Base-by-base conservation (phyloP, 2,329 filamentous ascomycete genomes). In the Colletotrichum tabaci region DNA sequence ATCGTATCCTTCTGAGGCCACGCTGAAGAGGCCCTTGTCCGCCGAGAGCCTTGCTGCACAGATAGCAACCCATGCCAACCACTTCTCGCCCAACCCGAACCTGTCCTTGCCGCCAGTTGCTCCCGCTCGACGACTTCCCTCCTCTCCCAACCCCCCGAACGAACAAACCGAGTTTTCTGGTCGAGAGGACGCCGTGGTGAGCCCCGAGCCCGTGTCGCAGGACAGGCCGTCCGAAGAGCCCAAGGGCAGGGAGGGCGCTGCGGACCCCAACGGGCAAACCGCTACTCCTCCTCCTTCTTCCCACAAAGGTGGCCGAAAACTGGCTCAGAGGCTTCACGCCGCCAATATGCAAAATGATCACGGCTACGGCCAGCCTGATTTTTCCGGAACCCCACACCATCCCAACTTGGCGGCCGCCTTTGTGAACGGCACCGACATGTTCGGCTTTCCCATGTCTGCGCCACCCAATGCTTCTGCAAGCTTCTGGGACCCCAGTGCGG, bases 21-120 rank as follows among this genome's bases (percentile, higher is more conserved):
- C 79, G 23, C 85, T 87, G 73, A 89, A 88, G 77, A 84, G 86
- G 57, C 80, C 84, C n/a, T 80, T 87, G n/a, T 89, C 87, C 61
- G 80, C 83, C 52, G 87, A 85, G 67, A 83, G 83, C 71, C 78
- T 88, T 73, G 84, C 85, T 58, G 82, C 81, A 69, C 86, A 88
- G 74, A 85, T 89, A 75, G 84, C 87, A 78, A 86, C 90, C 78
- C 90, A 92, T 89, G 87, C 86, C 76, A 90, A 89, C 75, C 87
- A 92, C 78, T 87, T 89, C 76, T 88, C 88, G 53, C 83, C 87
- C 53, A 85, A 86, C 75, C 82, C 84, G 18, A 87, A 83, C 76
- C 80, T 89, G 65, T 83, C 86, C 66, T 80, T 92, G 67, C 88
- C 90, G 71, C 87, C 89, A 42, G 89, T 91, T 77, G 88, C 91